Evolutionary conservation across 495 filamentous ascomycete genomes (phyloP).

Genomic region (Xanthoparmelia taractica): DNA sequence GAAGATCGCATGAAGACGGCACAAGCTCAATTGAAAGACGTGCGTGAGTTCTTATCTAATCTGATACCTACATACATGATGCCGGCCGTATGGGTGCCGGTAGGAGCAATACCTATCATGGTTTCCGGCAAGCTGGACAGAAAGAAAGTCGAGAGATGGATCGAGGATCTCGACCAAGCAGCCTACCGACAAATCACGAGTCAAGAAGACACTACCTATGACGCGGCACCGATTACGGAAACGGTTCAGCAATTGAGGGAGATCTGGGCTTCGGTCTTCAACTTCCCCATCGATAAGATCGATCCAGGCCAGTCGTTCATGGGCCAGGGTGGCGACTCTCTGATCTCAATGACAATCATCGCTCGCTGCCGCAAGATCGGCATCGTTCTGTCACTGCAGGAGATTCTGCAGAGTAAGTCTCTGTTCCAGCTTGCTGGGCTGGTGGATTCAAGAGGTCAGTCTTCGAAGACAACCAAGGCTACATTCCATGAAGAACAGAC

Average conservation of each 20-base stretch:
- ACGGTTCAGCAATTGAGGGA: slow-evolving; percentile 29
- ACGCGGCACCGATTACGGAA: slow-evolving; percentile 17
- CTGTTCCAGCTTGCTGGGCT: slow-evolving; percentile 38
- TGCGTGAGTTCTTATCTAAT: slow-evolving; percentile 19
- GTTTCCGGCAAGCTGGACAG: slow-evolving; percentile 45
- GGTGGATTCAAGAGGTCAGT: slow-evolving; percentile 29
- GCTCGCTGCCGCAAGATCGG: slow-evolving; percentile 44
- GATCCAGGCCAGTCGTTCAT: slow-evolving; percentile 53
- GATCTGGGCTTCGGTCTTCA: slow-evolving; percentile 50
- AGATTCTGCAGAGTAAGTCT: slow-evolving; percentile 42
- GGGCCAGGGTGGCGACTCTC: slow-evolving; percentile 59
- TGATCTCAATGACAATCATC: slow-evolving; percentile 60
- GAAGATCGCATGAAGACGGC: slow-evolving; percentile 22
- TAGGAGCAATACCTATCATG: slow-evolving; percentile 41
- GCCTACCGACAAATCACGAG: slow-evolving; percentile 20
- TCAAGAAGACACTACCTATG: slow-evolving; percentile 2
- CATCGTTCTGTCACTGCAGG: slow-evolving; percentile 48
- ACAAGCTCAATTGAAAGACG: slow-evolving; percentile 14
- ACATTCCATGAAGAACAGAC: slow-evolving; percentile 38
- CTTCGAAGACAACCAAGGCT: slow-evolving; percentile 29
- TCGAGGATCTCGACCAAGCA: slow-evolving; percentile 36
- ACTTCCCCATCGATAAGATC: slow-evolving; percentile 41
- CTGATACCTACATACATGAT: slow-evolving; percentile 45
- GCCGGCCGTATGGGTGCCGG: slow-evolving; percentile 39
- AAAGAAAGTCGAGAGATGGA: slow-evolving; percentile 38